Evolutionary conservation across 2,329 filamentous ascomycete species (phyloP), one percentile per base, ranked within the genome.

Genomic region (Aspergillus japonicus): DNA sequence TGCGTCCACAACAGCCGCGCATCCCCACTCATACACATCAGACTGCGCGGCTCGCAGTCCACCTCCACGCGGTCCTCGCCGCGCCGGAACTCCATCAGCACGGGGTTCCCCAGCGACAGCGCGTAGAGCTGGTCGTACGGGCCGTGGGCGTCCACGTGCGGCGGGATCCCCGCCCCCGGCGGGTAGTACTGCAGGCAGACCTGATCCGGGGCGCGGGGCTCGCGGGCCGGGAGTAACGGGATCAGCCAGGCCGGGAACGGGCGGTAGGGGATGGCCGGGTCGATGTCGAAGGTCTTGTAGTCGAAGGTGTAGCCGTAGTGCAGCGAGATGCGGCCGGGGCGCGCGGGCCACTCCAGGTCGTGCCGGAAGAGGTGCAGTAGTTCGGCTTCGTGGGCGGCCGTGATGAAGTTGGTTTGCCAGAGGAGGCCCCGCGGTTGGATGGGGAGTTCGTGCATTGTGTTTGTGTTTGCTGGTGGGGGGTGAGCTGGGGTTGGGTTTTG

Each of bases 181-280:
- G 85, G 82, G 66, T 87, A 87, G 68, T 85, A 81, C 71, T 87
- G 84, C 16, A 86, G 73, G 63, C 83, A 86, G 64, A 87, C 83
- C 67, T 87, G 85, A 54, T 85, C 83, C 0, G 83, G 83, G 0
- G 75, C 76, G 0, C 80, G 75, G 1, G 63, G 63, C 59, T 83
- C 81, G 0, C 75, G 71, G 2, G 68, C 71, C 0, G 83, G 80
- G 3, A 85, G 74, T 1, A 85, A 71, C 0, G 81, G 80, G 3
- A 70, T 60, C 0, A 85, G 74, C 82, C 83, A 85, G 1, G 72
- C 74, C 0, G 83, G 83, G 26, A 85, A 85, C 0, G 78, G 74
- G 49, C 76, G 79, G 66, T 79, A 84, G 0, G 82, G 81, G 0
- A 79, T 79, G 8, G 79, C 72, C 0, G 77, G 73, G 64, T 85